Evolutionary conservation across 2,329 filamentous ascomycete species (phyloP).

Genomic region (Sporothrix globosa): DNA sequence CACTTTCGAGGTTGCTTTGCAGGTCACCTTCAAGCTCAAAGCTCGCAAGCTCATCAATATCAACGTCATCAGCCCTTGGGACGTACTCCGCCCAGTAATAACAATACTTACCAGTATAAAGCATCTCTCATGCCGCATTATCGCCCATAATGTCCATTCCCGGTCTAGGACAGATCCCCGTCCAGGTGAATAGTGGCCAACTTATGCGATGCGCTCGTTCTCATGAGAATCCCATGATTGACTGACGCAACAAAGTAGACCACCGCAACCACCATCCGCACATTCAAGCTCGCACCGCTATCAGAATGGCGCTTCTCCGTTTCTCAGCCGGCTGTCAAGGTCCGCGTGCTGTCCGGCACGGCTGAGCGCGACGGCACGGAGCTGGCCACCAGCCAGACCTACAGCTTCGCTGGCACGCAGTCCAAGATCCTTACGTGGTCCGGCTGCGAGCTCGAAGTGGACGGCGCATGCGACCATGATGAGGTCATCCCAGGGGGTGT

Average conservation of each 20-base stretch:
- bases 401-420: constrained; percentile 80
- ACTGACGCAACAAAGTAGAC: constrained; percentile 37
- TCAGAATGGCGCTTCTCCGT: constrained; percentile 83
- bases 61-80: not conserved
- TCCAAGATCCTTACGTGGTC: constrained; percentile 91
- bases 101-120: not conserved
- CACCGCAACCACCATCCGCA: constrained; percentile 50
- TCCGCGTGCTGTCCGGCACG: constrained; percentile 74
- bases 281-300: constrained; percentile 60
- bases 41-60: constrained; percentile 2
- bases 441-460: constrained; percentile 82
- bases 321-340: constrained; percentile 51
- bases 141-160: constrained; percentile 68
- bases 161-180: constrained; percentile 69
- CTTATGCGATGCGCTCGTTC: not conserved
- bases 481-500: constrained; percentile 51
- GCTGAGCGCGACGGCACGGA: constrained; percentile 96
- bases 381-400: constrained; percentile 76
- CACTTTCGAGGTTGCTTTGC: constrained; percentile 2
- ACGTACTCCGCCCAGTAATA: not conserved
- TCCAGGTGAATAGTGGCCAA: constrained; percentile 49
- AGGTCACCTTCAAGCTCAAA: not conserved
- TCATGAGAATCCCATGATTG: not conserved
- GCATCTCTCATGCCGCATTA: constrained; percentile 6
- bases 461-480: constrained; percentile 64